phyloP scores from a whole-genome alignment of 164 flowering plant species.

The Akebia trifoliata region DNA sequence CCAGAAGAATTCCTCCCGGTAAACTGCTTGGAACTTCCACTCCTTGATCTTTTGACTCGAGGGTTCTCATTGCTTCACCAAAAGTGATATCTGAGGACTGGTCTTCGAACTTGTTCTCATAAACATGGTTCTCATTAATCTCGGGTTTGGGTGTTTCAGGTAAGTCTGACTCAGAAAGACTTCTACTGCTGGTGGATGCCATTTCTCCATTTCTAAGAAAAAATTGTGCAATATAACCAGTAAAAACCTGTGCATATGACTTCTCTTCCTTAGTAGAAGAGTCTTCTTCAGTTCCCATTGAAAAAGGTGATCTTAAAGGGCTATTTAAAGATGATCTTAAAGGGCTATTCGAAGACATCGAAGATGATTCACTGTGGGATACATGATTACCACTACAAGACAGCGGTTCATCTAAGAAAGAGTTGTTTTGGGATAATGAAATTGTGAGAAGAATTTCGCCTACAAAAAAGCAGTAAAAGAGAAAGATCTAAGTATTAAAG shows the following conservation, averaged over 20 bases:
- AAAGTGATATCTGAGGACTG: conserved; percentile 40
- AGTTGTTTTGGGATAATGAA: conserved; percentile 46
- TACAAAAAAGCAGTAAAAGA: conserved; percentile 18
- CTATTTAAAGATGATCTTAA: conserved; percentile 23
- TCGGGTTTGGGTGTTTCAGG: conserved; percentile 38
- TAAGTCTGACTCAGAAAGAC: conserved; percentile 27
- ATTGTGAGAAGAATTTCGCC: conserved; percentile 82
- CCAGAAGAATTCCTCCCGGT: conserved; percentile 74
- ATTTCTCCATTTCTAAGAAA: conserved; percentile 47
- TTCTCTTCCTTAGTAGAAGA: conserved; percentile 52
- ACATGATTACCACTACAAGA: conserved; percentile 25
- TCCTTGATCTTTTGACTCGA: conserved; percentile 58
- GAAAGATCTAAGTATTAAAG: neutral
- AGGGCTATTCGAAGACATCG: conserved; percentile 22
- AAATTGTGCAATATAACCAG: conserved; percentile 60
- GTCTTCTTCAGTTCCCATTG: conserved; percentile 34
- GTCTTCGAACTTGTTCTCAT: conserved; percentile 39
- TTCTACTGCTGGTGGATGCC: conserved; percentile 19
- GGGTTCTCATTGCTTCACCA: conserved; percentile 51
- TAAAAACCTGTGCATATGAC: conserved; percentile 29
- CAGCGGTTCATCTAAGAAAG: conserved; percentile 26
- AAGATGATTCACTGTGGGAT: conserved; percentile 29
- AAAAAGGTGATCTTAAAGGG: conserved; percentile 30
- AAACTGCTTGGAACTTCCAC: conserved; percentile 60
- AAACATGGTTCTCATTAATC: conserved; percentile 22